Conservation (phyloP, 352 stramenopile genomes). For the Phytophthora pisi region DNA sequence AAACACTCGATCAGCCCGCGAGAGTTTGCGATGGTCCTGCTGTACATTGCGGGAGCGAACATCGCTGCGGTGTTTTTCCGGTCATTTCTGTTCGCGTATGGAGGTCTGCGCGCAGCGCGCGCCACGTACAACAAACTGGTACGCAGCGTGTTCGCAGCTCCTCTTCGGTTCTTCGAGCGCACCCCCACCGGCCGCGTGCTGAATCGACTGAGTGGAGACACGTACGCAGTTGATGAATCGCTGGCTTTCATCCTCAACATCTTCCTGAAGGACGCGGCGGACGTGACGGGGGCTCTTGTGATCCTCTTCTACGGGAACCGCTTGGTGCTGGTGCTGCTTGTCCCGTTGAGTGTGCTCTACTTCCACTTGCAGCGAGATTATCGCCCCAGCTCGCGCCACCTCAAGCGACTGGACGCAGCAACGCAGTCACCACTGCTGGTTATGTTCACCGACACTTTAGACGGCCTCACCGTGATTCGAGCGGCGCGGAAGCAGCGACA, state of each 20-base stretch:
- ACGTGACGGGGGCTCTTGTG: constrained; percentile 69
- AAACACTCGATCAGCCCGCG: constrained; percentile 55
- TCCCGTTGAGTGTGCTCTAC: constrained; percentile 77
- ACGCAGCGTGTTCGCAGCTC: constrained; percentile 54
- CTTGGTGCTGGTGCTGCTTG: constrained; percentile 72
- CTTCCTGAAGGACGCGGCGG: constrained; percentile 81
- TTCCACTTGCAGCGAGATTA: constrained; percentile 67
- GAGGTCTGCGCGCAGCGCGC: constrained; percentile 71
- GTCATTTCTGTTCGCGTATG: constrained; percentile 87
- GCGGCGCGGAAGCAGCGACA: constrained; percentile 49
- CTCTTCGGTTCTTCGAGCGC: constrained; percentile 71
- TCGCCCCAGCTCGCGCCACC: constrained; percentile 73
- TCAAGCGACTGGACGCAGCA: constrained; percentile 72
- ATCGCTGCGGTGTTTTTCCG: constrained; percentile 71
- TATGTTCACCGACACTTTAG: constrained; percentile 78
- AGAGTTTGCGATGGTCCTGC: constrained; percentile 60
- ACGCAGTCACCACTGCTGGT: constrained; percentile 76
- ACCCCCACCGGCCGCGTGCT: constrained; percentile 75
- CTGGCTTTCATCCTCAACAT: constrained; percentile 91
- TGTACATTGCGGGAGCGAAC: constrained; percentile 74
- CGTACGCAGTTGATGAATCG: constrained; percentile 86
- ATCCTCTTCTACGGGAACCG: constrained; percentile 86
- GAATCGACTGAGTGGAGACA: constrained; percentile 83
- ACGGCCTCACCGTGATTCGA: constrained; percentile 73
- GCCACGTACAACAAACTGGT: constrained; percentile 66